Evolutionary conservation across 768 basidiomycete species (phyloP).

Genomic region (Hemileccinum rubropunctum): DNA sequence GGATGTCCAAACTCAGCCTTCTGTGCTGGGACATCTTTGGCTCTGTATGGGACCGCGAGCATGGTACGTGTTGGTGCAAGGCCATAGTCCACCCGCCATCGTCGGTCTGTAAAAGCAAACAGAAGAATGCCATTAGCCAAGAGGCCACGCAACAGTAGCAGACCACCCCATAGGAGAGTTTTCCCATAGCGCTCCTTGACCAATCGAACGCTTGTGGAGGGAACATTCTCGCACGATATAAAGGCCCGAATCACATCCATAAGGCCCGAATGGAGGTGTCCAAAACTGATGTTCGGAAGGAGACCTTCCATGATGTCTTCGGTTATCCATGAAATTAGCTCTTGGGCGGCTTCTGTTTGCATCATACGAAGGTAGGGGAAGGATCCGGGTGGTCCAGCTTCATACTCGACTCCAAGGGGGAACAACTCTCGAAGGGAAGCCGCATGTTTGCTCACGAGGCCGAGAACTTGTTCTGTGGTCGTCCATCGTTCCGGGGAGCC

Average conservation of each 20-base stretch:
- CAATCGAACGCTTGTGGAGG: neutral
- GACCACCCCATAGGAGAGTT: neutral
- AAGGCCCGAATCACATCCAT: neutral
- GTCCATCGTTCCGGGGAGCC: conserved; percentile 42
- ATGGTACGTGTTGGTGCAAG: neutral
- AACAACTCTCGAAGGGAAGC: neutral
- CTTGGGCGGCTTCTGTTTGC: neutral
- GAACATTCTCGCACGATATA: neutral
- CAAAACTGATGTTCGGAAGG: neutral
- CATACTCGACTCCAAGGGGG: neutral
- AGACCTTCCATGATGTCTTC: neutral
- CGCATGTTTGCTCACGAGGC: neutral
- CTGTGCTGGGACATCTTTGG: neutral
- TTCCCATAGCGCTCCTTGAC: neutral
- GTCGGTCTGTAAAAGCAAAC: neutral
- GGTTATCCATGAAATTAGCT: neutral
- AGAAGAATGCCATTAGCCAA: neutral
- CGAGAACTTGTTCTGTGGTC: conserved; percentile 36
- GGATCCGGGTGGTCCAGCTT: neutral
- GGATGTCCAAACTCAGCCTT: neutral
- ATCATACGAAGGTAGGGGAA: neutral
- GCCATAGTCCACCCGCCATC: too few relatives aligned
- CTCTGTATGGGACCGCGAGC: neutral
- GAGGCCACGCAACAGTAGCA: neutral
- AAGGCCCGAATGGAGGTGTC: neutral